phyloP scores from a whole-genome alignment of 768 basidiomycete genomes.

The Coprinopsis marcescibilis region DNA sequence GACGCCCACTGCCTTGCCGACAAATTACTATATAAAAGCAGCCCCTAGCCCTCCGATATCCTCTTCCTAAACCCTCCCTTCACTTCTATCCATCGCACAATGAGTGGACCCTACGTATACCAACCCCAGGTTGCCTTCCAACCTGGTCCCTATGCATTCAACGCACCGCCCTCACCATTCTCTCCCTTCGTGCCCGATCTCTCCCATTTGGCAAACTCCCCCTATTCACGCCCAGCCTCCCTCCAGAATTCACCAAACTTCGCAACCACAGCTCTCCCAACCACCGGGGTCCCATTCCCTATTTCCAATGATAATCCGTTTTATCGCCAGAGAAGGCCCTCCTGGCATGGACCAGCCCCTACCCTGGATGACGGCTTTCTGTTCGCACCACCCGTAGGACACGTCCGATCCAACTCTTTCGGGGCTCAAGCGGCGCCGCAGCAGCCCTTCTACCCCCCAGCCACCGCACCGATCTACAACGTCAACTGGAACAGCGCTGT shows the following conservation, averaged over 20 bases:
- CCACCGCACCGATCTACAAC: background rate
- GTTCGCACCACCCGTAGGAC: slow-evolving; percentile 15
- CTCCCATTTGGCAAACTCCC: slow-evolving; percentile 32
- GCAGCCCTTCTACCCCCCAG: background rate
- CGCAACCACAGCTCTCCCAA: slow-evolving; percentile 12
- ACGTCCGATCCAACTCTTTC: slow-evolving; percentile 11
- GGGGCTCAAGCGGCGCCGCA: slow-evolving; percentile 4
- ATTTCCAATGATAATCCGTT: slow-evolving; percentile 15
- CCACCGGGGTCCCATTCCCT: slow-evolving; percentile 17
- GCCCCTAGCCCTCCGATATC: no score
- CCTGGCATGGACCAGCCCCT: slow-evolving; percentile 20
- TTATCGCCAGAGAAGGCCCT: slow-evolving; percentile 21
- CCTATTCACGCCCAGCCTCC: slow-evolving; percentile 18
- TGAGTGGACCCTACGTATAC: slow-evolving; percentile 36
- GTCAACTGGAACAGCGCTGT: slow-evolving; percentile 12
- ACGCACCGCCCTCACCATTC: slow-evolving; percentile 15
- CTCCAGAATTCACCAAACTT: slow-evolving; percentile 19
- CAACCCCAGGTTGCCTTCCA: slow-evolving; percentile 30
- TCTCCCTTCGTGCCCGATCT: slow-evolving; percentile 36
- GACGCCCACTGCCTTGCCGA: no score
- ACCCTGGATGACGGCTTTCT: background rate
- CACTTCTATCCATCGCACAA: slow-evolving; percentile 10
- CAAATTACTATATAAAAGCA: no score
- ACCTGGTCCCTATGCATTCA: slow-evolving; percentile 28
- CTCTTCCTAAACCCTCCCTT: no score